Evolutionary conservation across 441 rosid genomes (phyloP).

Genomic region (Rhodomyrtus psidioides): DNA sequence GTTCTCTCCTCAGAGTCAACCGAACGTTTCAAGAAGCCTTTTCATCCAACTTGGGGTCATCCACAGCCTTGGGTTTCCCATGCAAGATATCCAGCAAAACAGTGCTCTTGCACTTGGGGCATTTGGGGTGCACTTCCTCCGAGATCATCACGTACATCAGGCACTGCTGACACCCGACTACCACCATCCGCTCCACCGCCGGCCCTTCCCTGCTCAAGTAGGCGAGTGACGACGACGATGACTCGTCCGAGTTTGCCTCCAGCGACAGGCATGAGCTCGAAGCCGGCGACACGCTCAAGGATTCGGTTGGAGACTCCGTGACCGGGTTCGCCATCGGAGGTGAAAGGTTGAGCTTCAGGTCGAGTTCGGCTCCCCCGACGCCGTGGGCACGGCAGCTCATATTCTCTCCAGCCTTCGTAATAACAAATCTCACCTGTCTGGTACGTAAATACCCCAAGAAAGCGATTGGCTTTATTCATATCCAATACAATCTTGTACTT

Average conservation of each 20-base stretch:
- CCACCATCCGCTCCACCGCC: background rate
- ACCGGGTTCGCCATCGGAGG: background rate
- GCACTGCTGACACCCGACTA: background rate
- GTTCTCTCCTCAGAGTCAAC: background rate
- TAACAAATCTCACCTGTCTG: background rate
- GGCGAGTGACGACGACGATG: background rate
- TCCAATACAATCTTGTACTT: background rate
- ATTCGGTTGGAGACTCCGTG: background rate
- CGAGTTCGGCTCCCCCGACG: background rate
- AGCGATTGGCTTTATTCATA: background rate
- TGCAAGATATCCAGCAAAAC: background rate
- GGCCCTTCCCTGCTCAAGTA: background rate
- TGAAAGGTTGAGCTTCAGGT: background rate
- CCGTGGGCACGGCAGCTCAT: background rate
- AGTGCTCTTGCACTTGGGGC: constrained; percentile 2
- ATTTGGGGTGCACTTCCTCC: background rate
- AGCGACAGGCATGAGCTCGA: background rate
- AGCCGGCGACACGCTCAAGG: background rate
- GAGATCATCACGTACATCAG: background rate
- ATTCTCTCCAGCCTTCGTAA: background rate
- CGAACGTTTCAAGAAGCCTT: background rate
- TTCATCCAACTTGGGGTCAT: background rate
- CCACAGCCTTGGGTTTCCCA: background rate
- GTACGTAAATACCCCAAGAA: background rate
- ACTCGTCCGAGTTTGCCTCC: background rate